Base-by-base conservation (phyloP, 495 filamentous ascomycete species). In the Hypoxylon subgilvum region DNA sequence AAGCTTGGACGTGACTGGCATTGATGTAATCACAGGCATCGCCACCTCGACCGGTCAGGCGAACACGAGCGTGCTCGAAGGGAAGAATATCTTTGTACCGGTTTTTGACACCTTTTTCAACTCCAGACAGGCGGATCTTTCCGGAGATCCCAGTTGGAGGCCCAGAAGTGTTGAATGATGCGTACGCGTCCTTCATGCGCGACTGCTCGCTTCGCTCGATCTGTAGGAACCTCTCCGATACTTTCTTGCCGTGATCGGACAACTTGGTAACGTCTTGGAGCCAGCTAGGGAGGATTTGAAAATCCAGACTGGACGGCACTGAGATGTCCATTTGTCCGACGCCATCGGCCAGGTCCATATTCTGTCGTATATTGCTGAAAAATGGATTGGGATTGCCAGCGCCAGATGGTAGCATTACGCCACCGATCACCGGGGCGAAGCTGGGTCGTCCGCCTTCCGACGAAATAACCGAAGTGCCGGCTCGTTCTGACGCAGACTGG, bases 11-110 rank as follows among this genome's bases (percentile, higher is more conserved):
- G 54, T 95, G 84, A 71, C 88, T 97, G 7, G 91, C 94, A 71
- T 98, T 98, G 70, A 98, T 86, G 70, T 98, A 98, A 71, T 98
- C 94, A 74, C 93, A 96, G 28, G 74, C 82, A 1, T 88, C 89
- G n/a, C 80, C 74, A 0, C 81, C 77, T 27, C 88, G 80, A 36
- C 83, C 85, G 53, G 88, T 79, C 13, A 98, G 78, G 49, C 82
- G 89, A 35, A 98, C 94, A 42, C 94, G 77, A 4, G 92, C 84
- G 72, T 98, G 94, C 68, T 98, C 94, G 66, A 95, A 98, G 4
- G 94, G 94, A 73, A 95, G 89, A 32, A 97, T 97, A 63, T 96
- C 94, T 72, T 96, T 97, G 71, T 98, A 98, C 14, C 94, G 81
- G 66, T 98, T 98, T 73, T 97, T 97, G 2, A 79, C 83, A 23